Evolutionary conservation across 768 basidiomycete species (phyloP).

Genomic region (Saitozyma sp.): DNA sequence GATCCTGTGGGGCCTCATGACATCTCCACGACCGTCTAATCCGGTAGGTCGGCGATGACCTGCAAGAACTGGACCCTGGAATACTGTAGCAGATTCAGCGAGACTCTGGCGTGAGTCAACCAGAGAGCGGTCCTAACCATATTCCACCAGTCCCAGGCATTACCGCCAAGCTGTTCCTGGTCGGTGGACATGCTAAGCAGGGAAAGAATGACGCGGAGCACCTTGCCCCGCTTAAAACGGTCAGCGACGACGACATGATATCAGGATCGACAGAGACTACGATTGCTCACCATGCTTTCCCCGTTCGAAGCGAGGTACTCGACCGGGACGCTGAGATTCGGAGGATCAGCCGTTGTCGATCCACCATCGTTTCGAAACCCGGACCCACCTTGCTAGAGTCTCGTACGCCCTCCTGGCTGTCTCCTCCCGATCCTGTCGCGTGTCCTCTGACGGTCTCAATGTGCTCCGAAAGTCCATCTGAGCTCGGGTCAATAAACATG

Average conservation of each 20-base stretch:
- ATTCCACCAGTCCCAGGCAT: slow-evolving; percentile 43
- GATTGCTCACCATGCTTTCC: slow-evolving; percentile 36
- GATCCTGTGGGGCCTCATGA: no score
- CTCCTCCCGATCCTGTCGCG: slow-evolving; percentile 23
- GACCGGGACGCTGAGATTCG: slow-evolving; percentile 25
- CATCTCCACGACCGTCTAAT: background rate
- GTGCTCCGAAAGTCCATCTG: slow-evolving; percentile 35
- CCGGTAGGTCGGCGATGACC: slow-evolving; percentile 24
- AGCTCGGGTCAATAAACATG: no score
- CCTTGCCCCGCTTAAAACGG: slow-evolving; percentile 30
- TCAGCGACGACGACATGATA: background rate
- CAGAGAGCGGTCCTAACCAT: slow-evolving; percentile 17
- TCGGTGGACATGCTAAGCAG: slow-evolving; percentile 20
- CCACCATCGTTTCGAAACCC: background rate
- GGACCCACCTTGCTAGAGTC: slow-evolving; percentile 23
- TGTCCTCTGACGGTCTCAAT: slow-evolving; percentile 26
- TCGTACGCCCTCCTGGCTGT: slow-evolving; percentile 31
- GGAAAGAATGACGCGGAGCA: slow-evolving; percentile 34
- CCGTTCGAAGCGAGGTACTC: slow-evolving; percentile 42
- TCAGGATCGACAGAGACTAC: background rate
- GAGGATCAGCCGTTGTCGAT: background rate
- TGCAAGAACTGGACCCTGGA: slow-evolving; percentile 40
- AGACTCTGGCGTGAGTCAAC: background rate
- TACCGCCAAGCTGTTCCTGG: slow-evolving; percentile 23
- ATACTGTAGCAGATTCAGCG: slow-evolving; percentile 13